A percentile compares a stretch with the other conserved stretches of the same genome.
Conservation (phyloP, 352 stramenopile genomes). For the Phytophthora citrophthora region DNA sequence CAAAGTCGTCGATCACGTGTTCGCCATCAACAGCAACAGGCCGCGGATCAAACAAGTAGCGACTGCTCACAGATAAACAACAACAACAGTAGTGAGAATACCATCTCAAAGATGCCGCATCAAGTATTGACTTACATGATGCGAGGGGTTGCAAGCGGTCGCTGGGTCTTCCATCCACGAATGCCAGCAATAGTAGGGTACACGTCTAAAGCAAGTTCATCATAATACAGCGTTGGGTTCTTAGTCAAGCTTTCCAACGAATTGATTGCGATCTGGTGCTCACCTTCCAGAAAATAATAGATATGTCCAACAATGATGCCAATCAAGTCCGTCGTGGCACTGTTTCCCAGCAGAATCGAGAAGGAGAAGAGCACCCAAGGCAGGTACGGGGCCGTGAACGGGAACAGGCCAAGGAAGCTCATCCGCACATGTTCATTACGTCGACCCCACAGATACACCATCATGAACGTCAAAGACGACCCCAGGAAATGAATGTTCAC, state of each 20-base stretch:
- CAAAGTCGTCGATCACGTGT: slow-evolving; percentile 71
- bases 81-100: slow-evolving; percentile 4
- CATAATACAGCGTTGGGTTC: slow-evolving; percentile 11
- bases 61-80: slow-evolving; percentile 34
- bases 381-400: slow-evolving; percentile 98
- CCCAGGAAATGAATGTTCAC: slow-evolving; percentile 98
- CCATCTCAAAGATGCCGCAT: not conserved
- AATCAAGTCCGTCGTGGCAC: slow-evolving; percentile 96
- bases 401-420: slow-evolving; percentile 97
- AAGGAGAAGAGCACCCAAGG: slow-evolving; percentile 98
- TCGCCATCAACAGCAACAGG: slow-evolving; percentile 50
- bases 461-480: slow-evolving; percentile 99
- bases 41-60: slow-evolving; percentile 68
- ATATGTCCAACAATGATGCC: slow-evolving; percentile 99
- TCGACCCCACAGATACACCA: slow-evolving; percentile 99
- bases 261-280: not conserved
- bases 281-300: slow-evolving; percentile 99
- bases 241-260: not conserved
- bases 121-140: slow-evolving; percentile 75
- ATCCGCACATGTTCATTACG: slow-evolving; percentile 97
- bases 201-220: slow-evolving; percentile 82
- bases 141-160: slow-evolving; percentile 92
- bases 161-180: slow-evolving; percentile 93
- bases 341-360: slow-evolving; percentile 95
- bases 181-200: slow-evolving; percentile 97